phyloP scores from a whole-genome alignment of 495 filamentous ascomycete species.

The Glarea lozoyensis region DNA sequence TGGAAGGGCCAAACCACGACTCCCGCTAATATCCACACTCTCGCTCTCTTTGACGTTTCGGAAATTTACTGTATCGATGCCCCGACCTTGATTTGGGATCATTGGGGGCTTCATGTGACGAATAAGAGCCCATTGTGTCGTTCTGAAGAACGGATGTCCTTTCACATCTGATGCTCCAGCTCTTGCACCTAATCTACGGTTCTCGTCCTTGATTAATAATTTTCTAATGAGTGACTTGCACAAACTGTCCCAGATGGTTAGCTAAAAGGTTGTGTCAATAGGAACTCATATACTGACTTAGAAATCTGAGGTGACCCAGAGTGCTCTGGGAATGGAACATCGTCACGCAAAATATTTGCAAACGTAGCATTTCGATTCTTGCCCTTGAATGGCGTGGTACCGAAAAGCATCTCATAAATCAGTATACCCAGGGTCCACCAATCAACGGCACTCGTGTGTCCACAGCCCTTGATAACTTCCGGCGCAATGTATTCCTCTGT shows the following conservation, averaged over 20 bases:
- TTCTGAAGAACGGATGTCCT: conserved; percentile 89
- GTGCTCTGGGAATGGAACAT: conserved; percentile 89
- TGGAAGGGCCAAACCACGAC: conserved; percentile 33
- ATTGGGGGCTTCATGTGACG: conserved; percentile 99
- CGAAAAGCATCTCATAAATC: conserved; percentile 98
- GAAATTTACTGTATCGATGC: conserved; percentile 92
- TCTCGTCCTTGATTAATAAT: conserved; percentile 95
- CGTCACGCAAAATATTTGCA: conserved; percentile 91
- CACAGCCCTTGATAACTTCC: conserved; percentile 97
- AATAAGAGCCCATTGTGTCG: conserved; percentile 92
- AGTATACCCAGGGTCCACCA: conserved; percentile 99
- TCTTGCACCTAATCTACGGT: conserved; percentile 84
- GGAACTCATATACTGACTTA: conserved; percentile 52
- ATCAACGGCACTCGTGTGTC: conserved; percentile 95
- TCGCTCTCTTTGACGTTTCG: conserved; percentile 95
- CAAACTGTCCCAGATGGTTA: conserved; percentile 44
- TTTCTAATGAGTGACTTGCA: conserved; percentile 98
- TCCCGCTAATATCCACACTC: conserved; percentile 81
- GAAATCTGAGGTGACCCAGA: conserved; percentile 76
- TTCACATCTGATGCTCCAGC: conserved; percentile 97
- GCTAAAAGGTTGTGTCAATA: neutral
- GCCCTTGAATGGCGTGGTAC: conserved; percentile 97
- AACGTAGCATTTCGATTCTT: conserved; percentile 98
- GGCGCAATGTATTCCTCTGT: conserved; percentile 99
- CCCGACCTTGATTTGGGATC: conserved; percentile 85